These are phyloP conservation scores for Rubus idaeus DNA, from an alignment of 306 rosid species.

Conservation along the genomic window DNA sequence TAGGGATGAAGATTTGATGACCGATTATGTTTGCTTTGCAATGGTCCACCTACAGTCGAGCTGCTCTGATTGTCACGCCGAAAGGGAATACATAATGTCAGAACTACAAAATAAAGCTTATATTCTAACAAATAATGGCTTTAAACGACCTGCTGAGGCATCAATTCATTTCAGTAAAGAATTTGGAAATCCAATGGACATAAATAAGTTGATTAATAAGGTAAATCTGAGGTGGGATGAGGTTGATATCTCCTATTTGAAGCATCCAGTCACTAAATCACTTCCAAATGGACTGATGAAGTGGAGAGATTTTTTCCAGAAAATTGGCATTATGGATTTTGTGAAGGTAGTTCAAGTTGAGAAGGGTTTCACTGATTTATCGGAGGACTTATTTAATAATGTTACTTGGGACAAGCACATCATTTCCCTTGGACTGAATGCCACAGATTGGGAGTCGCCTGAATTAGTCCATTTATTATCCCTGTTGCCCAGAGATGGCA, in stretches of 20 bases:
- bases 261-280: constrained; percentile 61
- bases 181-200: constrained; percentile 68
- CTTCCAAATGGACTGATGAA: constrained; percentile 50
- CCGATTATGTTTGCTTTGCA: constrained; percentile 76
- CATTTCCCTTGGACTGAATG: constrained; percentile 56
- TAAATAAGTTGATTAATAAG: constrained; percentile 55
- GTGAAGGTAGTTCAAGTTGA: constrained; percentile 63
- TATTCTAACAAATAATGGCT: constrained; percentile 73
- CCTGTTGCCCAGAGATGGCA: constrained; percentile 51
- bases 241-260: constrained; percentile 67
- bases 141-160: constrained; percentile 59
- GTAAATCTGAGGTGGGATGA: constrained; percentile 73
- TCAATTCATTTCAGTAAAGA: constrained; percentile 77
- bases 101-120: constrained; percentile 55
- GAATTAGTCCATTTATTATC: constrained; percentile 64
- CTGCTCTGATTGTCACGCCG: constrained; percentile 66
- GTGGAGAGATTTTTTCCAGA: constrained; percentile 85
- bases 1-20: constrained; percentile 52
- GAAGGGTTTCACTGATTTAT: constrained; percentile 50
- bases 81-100: constrained; percentile 60
- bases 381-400: constrained; percentile 42
- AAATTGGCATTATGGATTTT: constrained; percentile 77
- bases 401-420: constrained; percentile 54
- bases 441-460: constrained; percentile 83
- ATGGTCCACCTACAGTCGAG: constrained; percentile 75